Base-by-base conservation (phyloP, 192 early-diverging fungal species). In the Coemansia sp. region DNA sequence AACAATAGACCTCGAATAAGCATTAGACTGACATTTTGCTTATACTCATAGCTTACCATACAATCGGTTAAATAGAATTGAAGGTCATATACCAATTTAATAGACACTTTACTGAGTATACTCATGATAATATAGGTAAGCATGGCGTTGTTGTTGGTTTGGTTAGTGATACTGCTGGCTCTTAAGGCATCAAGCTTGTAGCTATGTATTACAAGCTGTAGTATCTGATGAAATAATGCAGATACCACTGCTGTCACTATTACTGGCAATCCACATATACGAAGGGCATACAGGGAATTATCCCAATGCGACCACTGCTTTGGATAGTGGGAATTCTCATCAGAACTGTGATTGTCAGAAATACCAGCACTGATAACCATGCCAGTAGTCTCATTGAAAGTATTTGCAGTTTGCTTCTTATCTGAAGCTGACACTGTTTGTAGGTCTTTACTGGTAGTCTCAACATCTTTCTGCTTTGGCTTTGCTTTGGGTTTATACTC, bases 281-380 rank as follows among this genome's bases (percentile, higher is more conserved):
- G 60, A 81, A 80, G 16, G 50, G 34, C 55, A n/a, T 78, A 85
- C 85, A 85, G 85, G 36, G 72, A 47, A 5, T 82, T 82, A 24
- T 88, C 70, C 88, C 88, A 90, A 18, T 40, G 20, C 1, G 65
- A 20, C 65, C 50, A 49, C 5, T 49, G 18, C 47, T 49, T 49
- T 18, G 16, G 47, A 16, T 12, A 5, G 1, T 22, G 0, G 6
- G 47, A 20, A 9, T 49, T 20, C 3, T 49, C 43, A 44, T 36
- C 8, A 18, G 43, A 5, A 12, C 15, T 44, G 6, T 5, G 15
- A 5, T 4, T 8, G 36, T 36, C 15, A 13, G 9, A 16, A 18
- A 10, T 43, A 15, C 41, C 15, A 13, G 41, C 1, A 13, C 11
- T 43, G 12, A 15, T 43, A 13, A 0, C 41, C 3, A 3, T 13